These are phyloP conservation scores for Lipomyces lipofer DNA, from an alignment of 805 yeast genomes.

Conservation along the genomic window DNA sequence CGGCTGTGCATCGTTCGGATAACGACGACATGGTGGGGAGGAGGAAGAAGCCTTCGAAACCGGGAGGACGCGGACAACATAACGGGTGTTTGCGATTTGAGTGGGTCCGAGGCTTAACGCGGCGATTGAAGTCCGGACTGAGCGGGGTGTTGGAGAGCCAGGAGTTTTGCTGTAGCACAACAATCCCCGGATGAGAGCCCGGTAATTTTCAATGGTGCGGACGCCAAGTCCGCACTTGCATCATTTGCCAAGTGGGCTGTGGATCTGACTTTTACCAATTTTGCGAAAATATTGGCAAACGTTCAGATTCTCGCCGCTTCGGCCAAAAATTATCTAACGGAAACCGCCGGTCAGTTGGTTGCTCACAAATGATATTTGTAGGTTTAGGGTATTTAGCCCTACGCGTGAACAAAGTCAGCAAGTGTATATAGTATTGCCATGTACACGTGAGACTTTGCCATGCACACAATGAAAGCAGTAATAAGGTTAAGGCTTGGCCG, in stretches of 20 bases:
- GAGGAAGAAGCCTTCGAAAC: not conserved
- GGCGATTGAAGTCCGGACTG: too few relatives aligned
- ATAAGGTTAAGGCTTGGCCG: not conserved
- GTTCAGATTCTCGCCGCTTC: too few relatives aligned
- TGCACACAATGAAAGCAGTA: not conserved
- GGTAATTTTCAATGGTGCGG: not conserved
- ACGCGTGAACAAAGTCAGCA: too few relatives aligned
- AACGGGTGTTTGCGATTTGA: not conserved
- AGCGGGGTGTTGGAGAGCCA: not conserved
- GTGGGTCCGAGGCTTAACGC: not conserved
- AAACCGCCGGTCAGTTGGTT: not conserved
- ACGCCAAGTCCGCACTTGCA: not conserved
- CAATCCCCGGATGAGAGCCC: not conserved
- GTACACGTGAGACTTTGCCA: not conserved
- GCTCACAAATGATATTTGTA: not conserved
- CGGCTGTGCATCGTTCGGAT: not conserved
- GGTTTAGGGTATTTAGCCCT: too few relatives aligned
- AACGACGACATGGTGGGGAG: not conserved
- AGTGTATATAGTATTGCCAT: too few relatives aligned
- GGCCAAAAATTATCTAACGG: not conserved
- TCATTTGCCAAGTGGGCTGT: not conserved
- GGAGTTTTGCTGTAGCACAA: not conserved
- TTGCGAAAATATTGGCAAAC: too few relatives aligned
- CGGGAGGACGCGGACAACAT: not conserved
- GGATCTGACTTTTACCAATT: not conserved